These are phyloP conservation scores for Rhododendron simsii DNA, from an alignment of 148 eudicot species.

Conservation along the genomic window DNA sequence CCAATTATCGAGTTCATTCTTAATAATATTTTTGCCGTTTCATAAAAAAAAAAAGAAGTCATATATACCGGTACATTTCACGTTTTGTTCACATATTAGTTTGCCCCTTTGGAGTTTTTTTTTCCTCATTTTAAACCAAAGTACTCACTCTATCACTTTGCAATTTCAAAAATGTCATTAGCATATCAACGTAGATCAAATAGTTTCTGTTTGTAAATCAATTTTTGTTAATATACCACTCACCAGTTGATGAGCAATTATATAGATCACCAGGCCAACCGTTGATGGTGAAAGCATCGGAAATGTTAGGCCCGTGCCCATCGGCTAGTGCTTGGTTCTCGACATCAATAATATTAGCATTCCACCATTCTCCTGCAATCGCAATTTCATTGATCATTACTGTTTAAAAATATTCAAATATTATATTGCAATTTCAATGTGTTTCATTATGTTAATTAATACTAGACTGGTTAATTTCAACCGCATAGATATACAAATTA, in stretches of 20 bases:
- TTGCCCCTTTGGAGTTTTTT: neutral
- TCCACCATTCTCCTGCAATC: slow-evolving; percentile 78
- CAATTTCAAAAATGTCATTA: neutral
- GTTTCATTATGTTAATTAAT: no score
- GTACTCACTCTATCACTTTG: neutral
- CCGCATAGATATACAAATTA: neutral
- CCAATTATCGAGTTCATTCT: no score
- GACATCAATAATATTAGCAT: slow-evolving; percentile 46
- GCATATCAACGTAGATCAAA: neutral
- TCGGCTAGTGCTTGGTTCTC: slow-evolving; percentile 27
- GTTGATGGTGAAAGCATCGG: slow-evolving; percentile 60
- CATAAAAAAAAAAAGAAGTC: no score
- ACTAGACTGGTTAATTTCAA: no score
- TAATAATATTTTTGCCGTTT: no score
- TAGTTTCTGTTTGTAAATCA: neutral
- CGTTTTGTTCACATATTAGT: no score
- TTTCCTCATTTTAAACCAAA: neutral
- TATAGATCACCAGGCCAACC: slow-evolving; percentile 60
- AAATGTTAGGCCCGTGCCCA: slow-evolving; percentile 48
- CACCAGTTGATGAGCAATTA: slow-evolving; percentile 49
- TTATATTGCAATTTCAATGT: neutral
- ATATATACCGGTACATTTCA: neutral
- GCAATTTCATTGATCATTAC: neutral
- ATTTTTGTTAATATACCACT: slow-evolving; percentile 8
- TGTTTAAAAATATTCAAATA: neutral